Evolutionary conservation across 768 basidiomycete genomes (phyloP).

Genomic region (Lactifluus subvellereus): DNA sequence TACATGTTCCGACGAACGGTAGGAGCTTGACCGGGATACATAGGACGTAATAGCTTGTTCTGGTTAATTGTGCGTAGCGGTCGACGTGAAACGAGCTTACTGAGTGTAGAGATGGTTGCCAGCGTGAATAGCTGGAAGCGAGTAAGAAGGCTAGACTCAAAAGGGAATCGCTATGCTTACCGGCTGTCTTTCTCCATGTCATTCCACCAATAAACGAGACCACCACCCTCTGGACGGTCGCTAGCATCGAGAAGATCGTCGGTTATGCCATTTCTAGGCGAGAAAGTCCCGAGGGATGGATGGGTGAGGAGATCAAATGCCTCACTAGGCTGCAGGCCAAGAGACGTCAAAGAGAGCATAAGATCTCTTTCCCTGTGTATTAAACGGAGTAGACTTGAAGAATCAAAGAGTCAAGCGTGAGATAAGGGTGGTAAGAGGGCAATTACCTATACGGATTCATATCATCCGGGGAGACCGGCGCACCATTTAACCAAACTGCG

Average conservation of each 20-base stretch:
- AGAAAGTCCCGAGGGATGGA: constrained; percentile 46
- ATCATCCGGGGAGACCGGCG: constrained; percentile 51
- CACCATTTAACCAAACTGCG: constrained; percentile 80
- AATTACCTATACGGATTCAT: constrained; percentile 61
- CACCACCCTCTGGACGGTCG: constrained; percentile 74
- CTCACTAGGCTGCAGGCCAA: constrained; percentile 58
- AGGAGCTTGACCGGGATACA: constrained; percentile 76
- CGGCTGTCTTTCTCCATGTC: constrained; percentile 79
- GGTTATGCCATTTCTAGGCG: constrained; percentile 43
- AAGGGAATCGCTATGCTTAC: constrained; percentile 34
- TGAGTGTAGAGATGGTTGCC: constrained; percentile 44
- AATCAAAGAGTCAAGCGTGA: neutral
- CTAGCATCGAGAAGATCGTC: constrained; percentile 89
- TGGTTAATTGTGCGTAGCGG: constrained; percentile 19
- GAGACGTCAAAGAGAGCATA: constrained; percentile 50
- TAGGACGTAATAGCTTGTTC: constrained; percentile 63
- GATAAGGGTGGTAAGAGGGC: neutral
- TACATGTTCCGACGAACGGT: constrained; percentile 70
- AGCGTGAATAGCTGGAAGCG: constrained; percentile 43
- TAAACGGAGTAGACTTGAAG: constrained; percentile 53
- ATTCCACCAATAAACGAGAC: constrained; percentile 81
- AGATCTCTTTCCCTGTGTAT: constrained; percentile 65
- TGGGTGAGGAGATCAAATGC: constrained; percentile 73
- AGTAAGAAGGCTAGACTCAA: neutral
- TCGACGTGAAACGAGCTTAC: constrained; percentile 30